A percentile compares a stretch with the other conserved stretches of the same genome.
Conservation (phyloP, 495 filamentous ascomycete genomes). For the Penicillium longicatenatum region DNA sequence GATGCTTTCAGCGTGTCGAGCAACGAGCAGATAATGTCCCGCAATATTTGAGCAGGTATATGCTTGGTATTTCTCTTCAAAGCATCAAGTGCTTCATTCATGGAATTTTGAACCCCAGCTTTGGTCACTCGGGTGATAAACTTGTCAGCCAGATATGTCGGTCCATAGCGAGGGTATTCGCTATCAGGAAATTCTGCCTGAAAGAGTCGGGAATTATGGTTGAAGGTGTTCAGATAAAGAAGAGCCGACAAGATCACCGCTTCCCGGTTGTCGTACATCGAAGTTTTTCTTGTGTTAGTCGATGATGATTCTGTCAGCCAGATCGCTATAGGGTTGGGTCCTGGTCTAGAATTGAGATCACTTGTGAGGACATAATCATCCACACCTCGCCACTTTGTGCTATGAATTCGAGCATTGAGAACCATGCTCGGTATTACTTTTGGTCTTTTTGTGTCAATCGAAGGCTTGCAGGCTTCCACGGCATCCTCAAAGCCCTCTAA, state of each 20-base stretch:
- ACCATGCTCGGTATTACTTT: neutral
- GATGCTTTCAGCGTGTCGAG: conserved; percentile 2
- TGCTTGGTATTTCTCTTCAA: neutral
- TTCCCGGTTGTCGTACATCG: neutral
- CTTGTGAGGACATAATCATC: neutral
- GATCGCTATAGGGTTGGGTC: neutral
- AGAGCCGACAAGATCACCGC: conserved; percentile 1
- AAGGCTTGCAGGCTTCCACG: neutral
- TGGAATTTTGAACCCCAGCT: neutral
- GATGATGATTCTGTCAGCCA: neutral
- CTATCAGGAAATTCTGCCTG: neutral
- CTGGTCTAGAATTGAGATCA: neutral
- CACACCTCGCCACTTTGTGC: neutral
- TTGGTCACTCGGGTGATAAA: neutral
- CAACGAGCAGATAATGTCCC: neutral
- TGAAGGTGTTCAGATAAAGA: neutral
- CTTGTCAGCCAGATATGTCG: neutral
- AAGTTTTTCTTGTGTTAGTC: neutral
- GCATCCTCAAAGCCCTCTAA: neutral
- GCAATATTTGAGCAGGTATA: conserved; percentile 2
- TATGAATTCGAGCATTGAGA: neutral
- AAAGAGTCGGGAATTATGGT: neutral
- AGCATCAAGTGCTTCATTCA: neutral
- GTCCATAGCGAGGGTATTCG: neutral
- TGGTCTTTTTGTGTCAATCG: neutral